phyloP scores from a whole-genome alignment of 1,284 basidiomycete genomes.

The Boletellus deceptivus region DNA sequence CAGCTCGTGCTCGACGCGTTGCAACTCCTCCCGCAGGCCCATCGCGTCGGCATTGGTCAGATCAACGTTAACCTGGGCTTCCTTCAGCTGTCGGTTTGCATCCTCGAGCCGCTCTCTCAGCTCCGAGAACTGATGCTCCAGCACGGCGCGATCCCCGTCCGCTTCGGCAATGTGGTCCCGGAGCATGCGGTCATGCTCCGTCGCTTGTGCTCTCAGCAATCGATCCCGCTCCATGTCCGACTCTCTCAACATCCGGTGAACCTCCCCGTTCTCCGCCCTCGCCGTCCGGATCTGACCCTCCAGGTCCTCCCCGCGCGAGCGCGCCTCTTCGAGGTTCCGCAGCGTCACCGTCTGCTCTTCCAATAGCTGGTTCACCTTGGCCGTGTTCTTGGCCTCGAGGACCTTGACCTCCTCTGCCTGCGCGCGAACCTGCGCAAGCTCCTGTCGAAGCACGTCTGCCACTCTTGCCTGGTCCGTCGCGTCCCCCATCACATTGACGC shows the following conservation, averaged over 20 bases:
- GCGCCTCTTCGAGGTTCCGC: constrained; percentile 70
- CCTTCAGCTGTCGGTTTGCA: constrained; percentile 58
- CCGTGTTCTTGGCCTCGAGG: constrained; percentile 63
- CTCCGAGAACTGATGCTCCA: constrained; percentile 84
- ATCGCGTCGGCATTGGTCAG: constrained; percentile 62
- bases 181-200: constrained; percentile 80
- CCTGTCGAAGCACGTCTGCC: constrained; percentile 66
- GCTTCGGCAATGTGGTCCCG: constrained; percentile 88
- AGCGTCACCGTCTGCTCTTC: constrained; percentile 72
- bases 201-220: constrained; percentile 68
- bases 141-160: constrained; percentile 85
- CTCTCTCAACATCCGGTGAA: constrained; percentile 65
- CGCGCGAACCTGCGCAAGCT: constrained; percentile 60
- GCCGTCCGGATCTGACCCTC: constrained; percentile 69
- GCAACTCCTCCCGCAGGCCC: constrained; percentile 69
- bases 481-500: constrained; percentile 64
- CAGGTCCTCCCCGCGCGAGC: constrained; percentile 67
- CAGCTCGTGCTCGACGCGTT: constrained; percentile 65
- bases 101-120: constrained; percentile 63
- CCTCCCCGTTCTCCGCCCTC: constrained; percentile 62
- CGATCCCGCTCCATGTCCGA: constrained; percentile 74
- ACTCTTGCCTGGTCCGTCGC: constrained; percentile 63
- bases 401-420: constrained; percentile 74
- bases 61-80: constrained; percentile 55
- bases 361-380: constrained; percentile 62